phyloP scores from a whole-genome alignment of 75 land plant species.

The Cryptomeria japonica region DNA sequence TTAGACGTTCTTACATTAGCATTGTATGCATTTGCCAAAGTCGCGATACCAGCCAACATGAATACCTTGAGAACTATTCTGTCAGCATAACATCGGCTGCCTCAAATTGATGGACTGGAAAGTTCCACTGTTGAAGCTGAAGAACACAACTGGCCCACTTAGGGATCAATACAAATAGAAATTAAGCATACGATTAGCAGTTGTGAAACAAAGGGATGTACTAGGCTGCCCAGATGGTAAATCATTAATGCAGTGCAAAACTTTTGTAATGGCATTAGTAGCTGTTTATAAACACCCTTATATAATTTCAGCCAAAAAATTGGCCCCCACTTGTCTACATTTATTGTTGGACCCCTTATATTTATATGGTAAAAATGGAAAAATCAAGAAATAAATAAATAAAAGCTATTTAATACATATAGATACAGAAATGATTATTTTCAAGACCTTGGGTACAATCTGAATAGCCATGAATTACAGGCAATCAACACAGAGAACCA shows the following conservation, averaged over 20 bases:
- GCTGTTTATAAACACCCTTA: neutral
- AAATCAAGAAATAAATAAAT: neutral
- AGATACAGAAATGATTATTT: neutral
- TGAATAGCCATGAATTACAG: neutral
- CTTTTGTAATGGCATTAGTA: neutral
- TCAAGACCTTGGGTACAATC: neutral
- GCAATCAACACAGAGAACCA: neutral
- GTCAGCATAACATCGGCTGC: neutral
- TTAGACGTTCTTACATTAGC: neutral
- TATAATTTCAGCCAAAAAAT: neutral
- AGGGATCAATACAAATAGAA: neutral
- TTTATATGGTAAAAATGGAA: slow-evolving; percentile 1
- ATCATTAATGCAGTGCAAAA: neutral
- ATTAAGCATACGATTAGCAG: neutral
- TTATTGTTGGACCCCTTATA: too few species aligned
- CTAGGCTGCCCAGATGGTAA: too few species aligned
- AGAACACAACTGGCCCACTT: neutral
- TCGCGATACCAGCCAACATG: neutral
- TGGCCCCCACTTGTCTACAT: neutral
- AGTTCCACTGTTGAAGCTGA: neutral
- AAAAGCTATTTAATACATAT: neutral
- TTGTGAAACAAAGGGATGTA: neutral
- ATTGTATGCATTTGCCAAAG: neutral
- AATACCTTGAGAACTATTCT: neutral
- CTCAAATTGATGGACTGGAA: neutral